These are phyloP conservation scores for Spiromastix sp. DNA, from an alignment of 2,329 filamentous ascomycete genomes.

Conservation along the genomic window DNA sequence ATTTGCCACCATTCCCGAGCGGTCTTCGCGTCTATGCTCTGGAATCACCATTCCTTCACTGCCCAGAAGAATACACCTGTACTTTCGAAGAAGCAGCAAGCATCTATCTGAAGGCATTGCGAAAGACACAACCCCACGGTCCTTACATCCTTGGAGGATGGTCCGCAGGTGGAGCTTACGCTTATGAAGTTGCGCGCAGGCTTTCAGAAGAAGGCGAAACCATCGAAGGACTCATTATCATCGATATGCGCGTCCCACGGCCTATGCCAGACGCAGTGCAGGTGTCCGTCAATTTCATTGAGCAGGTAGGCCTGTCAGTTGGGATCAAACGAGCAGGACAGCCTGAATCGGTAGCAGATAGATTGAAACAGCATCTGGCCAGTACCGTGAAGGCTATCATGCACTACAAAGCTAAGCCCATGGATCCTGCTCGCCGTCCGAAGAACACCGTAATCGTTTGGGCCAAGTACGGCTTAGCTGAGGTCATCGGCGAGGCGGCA, in stretches of 20 bases:
- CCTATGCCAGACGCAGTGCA: no score
- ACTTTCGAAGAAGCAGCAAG: conserved; percentile 55
- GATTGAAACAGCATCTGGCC: no score
- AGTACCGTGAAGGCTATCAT: no score
- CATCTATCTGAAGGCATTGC: conserved; percentile 60
- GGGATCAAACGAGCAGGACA: no score
- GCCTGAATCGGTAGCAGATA: no score
- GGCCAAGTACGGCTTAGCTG: no score
- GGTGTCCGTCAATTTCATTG: no score
- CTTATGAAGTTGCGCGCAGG: conserved; percentile 42
- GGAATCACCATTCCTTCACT: conserved; percentile 63
- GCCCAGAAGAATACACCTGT: conserved; percentile 54
- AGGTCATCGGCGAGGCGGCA: no score
- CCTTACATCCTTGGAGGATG: conserved; percentile 45
- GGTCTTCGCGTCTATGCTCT: conserved; percentile 44
- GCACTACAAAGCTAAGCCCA: no score
- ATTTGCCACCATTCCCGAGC: conserved; percentile 29
- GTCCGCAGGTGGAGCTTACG: conserved; percentile 46
- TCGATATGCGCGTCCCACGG: conserved; percentile 47
- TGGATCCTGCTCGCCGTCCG: no score
- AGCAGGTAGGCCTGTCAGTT: no score
- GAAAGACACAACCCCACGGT: conserved; percentile 56
- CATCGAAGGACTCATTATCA: conserved; percentile 41
- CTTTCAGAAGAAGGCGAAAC: conserved; percentile 39
- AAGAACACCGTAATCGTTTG: no score